Conservation (phyloP, 2,329 filamentous ascomycete genomes). For the Colletotrichum endophyticum region DNA sequence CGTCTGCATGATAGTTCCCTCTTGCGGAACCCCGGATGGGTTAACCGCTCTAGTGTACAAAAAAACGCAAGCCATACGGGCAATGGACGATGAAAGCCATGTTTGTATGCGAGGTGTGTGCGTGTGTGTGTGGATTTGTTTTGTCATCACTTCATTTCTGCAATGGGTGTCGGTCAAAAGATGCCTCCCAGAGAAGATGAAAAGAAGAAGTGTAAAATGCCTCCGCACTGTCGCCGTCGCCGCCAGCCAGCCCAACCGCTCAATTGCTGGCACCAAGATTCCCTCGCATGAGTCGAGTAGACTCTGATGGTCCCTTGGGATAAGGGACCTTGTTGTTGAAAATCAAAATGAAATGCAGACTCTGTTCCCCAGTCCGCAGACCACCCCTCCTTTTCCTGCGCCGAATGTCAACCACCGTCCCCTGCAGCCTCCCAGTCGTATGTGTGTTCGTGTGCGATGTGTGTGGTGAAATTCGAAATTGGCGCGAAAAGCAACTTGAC, state of each 20-base stretch:
- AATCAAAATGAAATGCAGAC: not conserved
- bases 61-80: not conserved
- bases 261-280: not conserved
- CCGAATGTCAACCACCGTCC: constrained; percentile 1
- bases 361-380: not conserved
- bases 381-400: not conserved
- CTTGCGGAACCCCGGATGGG: not conserved
- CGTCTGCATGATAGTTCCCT: constrained; percentile 10
- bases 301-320: not conserved
- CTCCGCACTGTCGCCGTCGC: not conserved
- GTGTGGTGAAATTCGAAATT: not conserved
- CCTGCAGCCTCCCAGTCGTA: not conserved
- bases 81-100: not conserved
- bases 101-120: not conserved
- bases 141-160: constrained; percentile 22
- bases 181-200: constrained; percentile 13
- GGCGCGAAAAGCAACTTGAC: not conserved
- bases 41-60: constrained; percentile 16
- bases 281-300: not conserved
- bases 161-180: constrained; percentile 5
- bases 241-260: not conserved
- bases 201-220: not conserved
- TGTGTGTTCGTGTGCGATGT: constrained; percentile 14
- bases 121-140: not conserved
- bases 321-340: not conserved